Conservation (phyloP, 2,329 filamentous ascomycete genomes). For the Xylariaceae sp. region DNA sequence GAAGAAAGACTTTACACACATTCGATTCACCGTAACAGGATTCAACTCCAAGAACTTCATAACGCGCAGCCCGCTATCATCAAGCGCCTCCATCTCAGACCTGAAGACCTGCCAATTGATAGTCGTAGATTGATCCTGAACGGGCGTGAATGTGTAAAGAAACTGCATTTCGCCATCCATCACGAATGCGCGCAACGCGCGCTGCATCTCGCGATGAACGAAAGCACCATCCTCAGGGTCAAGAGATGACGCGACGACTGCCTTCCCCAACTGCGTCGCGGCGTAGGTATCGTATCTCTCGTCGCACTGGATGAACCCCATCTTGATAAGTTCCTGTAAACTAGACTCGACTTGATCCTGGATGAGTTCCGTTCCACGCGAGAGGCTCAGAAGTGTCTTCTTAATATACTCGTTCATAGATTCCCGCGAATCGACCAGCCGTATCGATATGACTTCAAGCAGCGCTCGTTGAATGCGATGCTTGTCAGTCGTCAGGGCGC, state of each 20-base stretch:
- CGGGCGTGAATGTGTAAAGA: constrained; percentile 66
- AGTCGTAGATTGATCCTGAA: constrained; percentile 51
- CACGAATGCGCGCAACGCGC: constrained; percentile 66
- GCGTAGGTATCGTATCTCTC: constrained; percentile 45
- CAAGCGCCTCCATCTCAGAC: constrained; percentile 62
- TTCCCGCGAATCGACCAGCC: constrained; percentile 59
- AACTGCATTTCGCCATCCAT: constrained; percentile 74
- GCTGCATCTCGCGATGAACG: constrained; percentile 61
- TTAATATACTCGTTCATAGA: constrained; percentile 63
- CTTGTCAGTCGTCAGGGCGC: constrained; percentile 63
- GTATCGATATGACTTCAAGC: constrained; percentile 64
- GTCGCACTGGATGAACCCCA: constrained; percentile 51
- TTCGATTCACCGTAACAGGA: constrained; percentile 59
- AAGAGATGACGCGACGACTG: constrained; percentile 66
- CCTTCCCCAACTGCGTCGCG: constrained; percentile 62
- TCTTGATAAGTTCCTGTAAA: constrained; percentile 50
- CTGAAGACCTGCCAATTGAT: constrained; percentile 71
- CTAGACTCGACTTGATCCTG: constrained; percentile 52
- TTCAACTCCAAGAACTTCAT: constrained; percentile 64
- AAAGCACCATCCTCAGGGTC: constrained; percentile 72
- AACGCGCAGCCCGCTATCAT: constrained; percentile 66
- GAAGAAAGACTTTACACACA: constrained; percentile 42
- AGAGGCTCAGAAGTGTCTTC: constrained; percentile 61
- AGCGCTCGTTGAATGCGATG: constrained; percentile 66
- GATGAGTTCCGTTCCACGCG: constrained; percentile 46